Base-by-base conservation (phyloP, 148 eudicot genomes). In the Cornus kousa region DNA sequence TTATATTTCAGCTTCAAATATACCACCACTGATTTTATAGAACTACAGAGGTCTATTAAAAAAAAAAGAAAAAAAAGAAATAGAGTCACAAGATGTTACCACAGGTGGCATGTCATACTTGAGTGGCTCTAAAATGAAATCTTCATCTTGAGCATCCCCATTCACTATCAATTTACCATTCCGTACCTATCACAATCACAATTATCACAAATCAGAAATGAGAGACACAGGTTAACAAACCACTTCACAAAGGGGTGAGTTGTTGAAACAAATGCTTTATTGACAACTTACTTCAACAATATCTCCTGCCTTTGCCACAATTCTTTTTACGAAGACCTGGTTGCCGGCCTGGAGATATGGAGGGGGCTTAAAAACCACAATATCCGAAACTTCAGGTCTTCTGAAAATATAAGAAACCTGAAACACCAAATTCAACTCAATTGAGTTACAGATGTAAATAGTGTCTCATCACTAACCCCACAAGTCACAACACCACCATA, bases 221-320 rank as follows among this genome's bases (percentile, higher is more conserved):
- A 33, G 64, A 35, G 13, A 28, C 19, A 70, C 11, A 31, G 20
- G 55, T 22, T 67, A 19, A 28, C 37, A 57, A 22, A 46, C 24
- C 66, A 62, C 22, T 62, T 62, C 23, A 17, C 62, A 57, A 19
- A 13, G 20, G 13, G 62, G 62, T 57, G 62, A 19, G 20, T 13
- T 13, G 62, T 57, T 57, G 2, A 57, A n/a, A 62, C 4, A 20
- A 20, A 62, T 1, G 66, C 1, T n/a, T 7, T 23, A 53, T n/a
- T 22, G 64, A 53, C n/a, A 68, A 74, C 90, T 89, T 86, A 93
- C 98, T 84, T 91, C 94, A 65, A 95, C 94, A 77, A 76, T 82
- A 62, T 95, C 97, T 70, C 96, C 93, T 76, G 90, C 98, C 87
- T 83, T 90, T 19, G 96, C 98, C 65, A 95, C 98, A 53, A 95